Conservation (phyloP, 208 protist species). For the Entamoeba dispar region DNA sequence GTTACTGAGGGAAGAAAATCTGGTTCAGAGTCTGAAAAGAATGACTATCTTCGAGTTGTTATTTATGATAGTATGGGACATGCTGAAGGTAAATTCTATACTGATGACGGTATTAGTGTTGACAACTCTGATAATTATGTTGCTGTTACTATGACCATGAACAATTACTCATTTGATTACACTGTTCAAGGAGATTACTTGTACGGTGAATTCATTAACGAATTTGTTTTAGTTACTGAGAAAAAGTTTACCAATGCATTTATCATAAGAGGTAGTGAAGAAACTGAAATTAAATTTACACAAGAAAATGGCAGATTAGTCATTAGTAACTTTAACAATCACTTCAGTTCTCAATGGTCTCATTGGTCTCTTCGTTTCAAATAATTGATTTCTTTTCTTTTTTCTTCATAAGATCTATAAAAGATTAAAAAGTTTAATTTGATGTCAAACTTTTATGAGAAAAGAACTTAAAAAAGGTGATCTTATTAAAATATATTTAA, state of each 20-base stretch:
- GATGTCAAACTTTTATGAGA: too few species aligned
- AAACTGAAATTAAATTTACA: background rate
- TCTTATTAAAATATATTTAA: too few species aligned
- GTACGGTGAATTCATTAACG: background rate
- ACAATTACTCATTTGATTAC: background rate
- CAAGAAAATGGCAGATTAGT: background rate
- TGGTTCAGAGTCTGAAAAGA: background rate
- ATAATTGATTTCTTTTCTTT: background rate
- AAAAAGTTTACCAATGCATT: background rate
- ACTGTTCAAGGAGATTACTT: background rate
- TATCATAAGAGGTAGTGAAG: background rate
- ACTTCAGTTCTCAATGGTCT: background rate
- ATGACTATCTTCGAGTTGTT: background rate
- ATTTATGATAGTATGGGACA: background rate
- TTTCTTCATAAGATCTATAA: background rate
- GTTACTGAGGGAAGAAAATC: background rate
- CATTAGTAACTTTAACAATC: background rate
- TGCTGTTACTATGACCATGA: background rate
- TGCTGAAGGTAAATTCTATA: background rate
- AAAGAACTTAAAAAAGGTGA: too few species aligned
- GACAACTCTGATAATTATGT: background rate
- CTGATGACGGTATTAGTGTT: conserved; percentile 9
- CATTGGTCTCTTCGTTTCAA: background rate
- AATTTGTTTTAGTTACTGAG: background rate
- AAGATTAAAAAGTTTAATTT: too few species aligned